phyloP scores from a whole-genome alignment of 2,329 filamentous ascomycete species.

The Talaromyces amestolkiae region DNA sequence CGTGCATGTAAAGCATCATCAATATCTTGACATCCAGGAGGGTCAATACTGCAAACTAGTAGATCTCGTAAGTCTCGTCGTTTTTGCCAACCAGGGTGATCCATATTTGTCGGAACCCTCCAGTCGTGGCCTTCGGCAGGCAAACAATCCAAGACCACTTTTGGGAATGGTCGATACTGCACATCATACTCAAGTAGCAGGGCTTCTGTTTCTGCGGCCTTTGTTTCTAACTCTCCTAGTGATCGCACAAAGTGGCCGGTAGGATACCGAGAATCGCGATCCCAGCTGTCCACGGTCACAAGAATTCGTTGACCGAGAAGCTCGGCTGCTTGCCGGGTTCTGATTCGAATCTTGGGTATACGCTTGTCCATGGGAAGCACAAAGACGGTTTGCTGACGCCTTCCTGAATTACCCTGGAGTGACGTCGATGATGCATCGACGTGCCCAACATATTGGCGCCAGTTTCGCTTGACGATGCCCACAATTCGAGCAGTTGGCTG shows the following conservation, averaged over 20 bases:
- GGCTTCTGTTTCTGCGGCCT: conserved; percentile 96
- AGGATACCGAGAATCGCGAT: conserved; percentile 87
- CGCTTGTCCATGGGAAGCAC: conserved; percentile 97
- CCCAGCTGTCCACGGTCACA: conserved; percentile 93
- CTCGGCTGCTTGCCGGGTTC: conserved; percentile 85
- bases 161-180: conserved; percentile 94
- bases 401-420: conserved; percentile 68
- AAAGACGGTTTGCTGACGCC: conserved; percentile 89
- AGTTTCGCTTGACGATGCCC: conserved; percentile 90
- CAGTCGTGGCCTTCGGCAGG: conserved; percentile 89
- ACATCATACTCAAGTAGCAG: conserved; percentile 93
- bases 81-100: conserved; percentile 83
- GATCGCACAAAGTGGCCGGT: conserved; percentile 91
- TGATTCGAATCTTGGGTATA: conserved; percentile 90
- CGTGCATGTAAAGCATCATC: conserved; percentile 93
- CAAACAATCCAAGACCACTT: conserved; percentile 89
- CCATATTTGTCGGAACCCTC: conserved; percentile 76
- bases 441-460: conserved; percentile 96
- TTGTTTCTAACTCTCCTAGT: conserved; percentile 88
- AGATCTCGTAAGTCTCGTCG: conserved; percentile 80
- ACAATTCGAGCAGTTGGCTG: conserved; percentile 92
- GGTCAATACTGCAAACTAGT: conserved; percentile 95
- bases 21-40: conserved; percentile 93
- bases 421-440: conserved; percentile 84
- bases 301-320: conserved; percentile 87